These are phyloP conservation scores for Lentinus tigrinus DNA, from an alignment of 768 basidiomycete genomes.

Conservation along the genomic window DNA sequence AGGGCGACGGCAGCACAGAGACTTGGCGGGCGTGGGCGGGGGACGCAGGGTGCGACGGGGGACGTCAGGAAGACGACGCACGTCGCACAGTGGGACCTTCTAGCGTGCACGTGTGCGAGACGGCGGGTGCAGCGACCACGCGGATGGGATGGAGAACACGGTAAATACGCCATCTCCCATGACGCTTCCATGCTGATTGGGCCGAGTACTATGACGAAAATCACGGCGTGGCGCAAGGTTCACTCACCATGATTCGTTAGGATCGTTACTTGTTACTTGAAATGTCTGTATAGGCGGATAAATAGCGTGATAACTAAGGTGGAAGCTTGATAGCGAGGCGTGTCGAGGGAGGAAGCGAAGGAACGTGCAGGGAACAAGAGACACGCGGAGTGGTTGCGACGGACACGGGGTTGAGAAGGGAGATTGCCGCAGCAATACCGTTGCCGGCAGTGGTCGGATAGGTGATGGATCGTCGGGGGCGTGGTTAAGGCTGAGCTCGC, in stretches of 20 bases:
- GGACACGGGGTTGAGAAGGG: conserved; percentile 8
- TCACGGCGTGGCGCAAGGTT: conserved; percentile 6
- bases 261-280: conserved; percentile 14
- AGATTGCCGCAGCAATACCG: conserved; percentile 8
- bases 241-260: conserved; percentile 20
- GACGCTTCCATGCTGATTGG: conserved; percentile 11
- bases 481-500: conserved; percentile 1
- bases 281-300: not conserved
- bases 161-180: conserved; percentile 13
- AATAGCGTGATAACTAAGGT: conserved; percentile 15
- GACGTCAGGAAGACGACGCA: conserved; percentile 5
- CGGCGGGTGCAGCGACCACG: conserved; percentile 7
- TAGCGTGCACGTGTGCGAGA: conserved; percentile 24
- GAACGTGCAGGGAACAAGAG: not conserved
- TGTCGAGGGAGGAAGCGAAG: not conserved
- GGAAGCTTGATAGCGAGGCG: not conserved
- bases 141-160: conserved; percentile 2
- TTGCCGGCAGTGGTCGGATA: conserved; percentile 8
- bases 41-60: conserved; percentile 6
- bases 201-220: conserved; percentile 13
- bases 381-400: conserved; percentile 11
- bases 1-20: conserved; percentile 1
- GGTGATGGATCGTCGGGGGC: conserved; percentile 1
- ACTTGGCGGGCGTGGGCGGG: conserved; percentile 18
- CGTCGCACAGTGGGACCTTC: conserved; percentile 19